Evolutionary conservation across 2,329 filamentous ascomycete genomes (phyloP).

Genomic region (Trichocomaceae sp.): DNA sequence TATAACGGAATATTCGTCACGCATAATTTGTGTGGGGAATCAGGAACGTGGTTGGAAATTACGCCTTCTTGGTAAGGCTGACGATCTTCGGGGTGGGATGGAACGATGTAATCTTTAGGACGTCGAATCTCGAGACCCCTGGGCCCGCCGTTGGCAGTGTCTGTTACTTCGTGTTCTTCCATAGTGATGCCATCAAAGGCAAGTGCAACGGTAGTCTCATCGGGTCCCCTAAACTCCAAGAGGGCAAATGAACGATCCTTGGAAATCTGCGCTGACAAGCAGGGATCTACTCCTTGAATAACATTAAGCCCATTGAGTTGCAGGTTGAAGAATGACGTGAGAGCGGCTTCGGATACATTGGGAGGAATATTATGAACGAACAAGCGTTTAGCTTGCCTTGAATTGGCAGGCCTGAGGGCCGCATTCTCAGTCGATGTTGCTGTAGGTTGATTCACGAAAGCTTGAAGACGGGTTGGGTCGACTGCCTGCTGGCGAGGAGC

Average conservation of each 20-base stretch:
- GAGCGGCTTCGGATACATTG: constrained; percentile 64
- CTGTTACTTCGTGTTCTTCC: constrained; percentile 61
- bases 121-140: constrained; percentile 66
- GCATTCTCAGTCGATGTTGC: constrained; percentile 62
- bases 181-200: constrained; percentile 86
- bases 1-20: constrained; percentile 83
- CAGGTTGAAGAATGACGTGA: constrained; percentile 86
- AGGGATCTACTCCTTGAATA: constrained; percentile 75
- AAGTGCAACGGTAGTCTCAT: constrained; percentile 84
- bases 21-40: constrained; percentile 92
- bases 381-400: constrained; percentile 87
- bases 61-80: constrained; percentile 67
- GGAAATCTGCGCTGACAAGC: constrained; percentile 73
- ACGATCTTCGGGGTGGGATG: constrained; percentile 59
- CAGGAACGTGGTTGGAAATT: constrained; percentile 73
- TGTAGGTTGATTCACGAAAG: constrained; percentile 82
- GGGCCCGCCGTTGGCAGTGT: constrained; percentile 48
- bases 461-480: constrained; percentile 88
- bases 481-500: constrained; percentile 91
- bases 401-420: constrained; percentile 86
- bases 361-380: constrained; percentile 76
- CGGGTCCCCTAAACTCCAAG: constrained; percentile 79
- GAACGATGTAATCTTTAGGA: constrained; percentile 96
- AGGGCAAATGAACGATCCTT: constrained; percentile 75
- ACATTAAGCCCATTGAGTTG: constrained; percentile 97